A percentile compares a stretch with the other conserved stretches of the same genome.
Evolutionary conservation across 169 alveolate genomes (phyloP).

Genomic region (Fabrea salina): DNA sequence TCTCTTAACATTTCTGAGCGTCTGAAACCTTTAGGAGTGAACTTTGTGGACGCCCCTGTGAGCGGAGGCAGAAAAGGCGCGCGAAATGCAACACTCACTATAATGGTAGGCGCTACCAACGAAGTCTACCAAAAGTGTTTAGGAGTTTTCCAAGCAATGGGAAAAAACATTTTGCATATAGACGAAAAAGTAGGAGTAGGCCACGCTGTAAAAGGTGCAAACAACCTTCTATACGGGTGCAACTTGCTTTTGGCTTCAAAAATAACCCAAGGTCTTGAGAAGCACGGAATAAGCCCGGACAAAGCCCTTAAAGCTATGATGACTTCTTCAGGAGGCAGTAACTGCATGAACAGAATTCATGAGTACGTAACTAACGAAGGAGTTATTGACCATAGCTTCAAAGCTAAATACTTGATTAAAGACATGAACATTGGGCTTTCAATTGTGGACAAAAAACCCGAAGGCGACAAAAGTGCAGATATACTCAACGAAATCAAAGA

Average conservation of each 20-base stretch:
- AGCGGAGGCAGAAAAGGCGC: conserved; percentile 38
- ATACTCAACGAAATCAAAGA: background rate
- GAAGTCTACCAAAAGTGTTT: background rate
- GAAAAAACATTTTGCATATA: conserved; percentile 5
- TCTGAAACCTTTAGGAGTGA: background rate
- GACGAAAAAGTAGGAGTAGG: conserved; percentile 36
- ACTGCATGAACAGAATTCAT: conserved; percentile 13
- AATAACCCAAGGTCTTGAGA: background rate
- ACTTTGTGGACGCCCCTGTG: conserved; percentile 25
- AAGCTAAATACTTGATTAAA: background rate
- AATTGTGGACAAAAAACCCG: background rate
- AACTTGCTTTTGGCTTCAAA: conserved; percentile 5
- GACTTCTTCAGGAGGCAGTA: conserved; percentile 28
- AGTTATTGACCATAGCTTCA: conserved; percentile 15
- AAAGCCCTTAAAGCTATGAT: conserved; percentile 20
- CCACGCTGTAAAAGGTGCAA: conserved; percentile 22
- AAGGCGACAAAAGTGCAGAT: background rate
- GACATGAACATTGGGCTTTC: conserved; percentile 29
- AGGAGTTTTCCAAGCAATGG: background rate
- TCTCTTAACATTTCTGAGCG: background rate
- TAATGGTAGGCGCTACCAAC: conserved; percentile 28
- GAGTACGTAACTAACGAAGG: conserved; percentile 16
- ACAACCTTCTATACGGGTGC: conserved; percentile 30
- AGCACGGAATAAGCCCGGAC: conserved; percentile 14
- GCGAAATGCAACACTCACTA: conserved; percentile 10